Conservation (phyloP, 1,284 basidiomycete genomes). For the Rhodofomes roseus region DNA sequence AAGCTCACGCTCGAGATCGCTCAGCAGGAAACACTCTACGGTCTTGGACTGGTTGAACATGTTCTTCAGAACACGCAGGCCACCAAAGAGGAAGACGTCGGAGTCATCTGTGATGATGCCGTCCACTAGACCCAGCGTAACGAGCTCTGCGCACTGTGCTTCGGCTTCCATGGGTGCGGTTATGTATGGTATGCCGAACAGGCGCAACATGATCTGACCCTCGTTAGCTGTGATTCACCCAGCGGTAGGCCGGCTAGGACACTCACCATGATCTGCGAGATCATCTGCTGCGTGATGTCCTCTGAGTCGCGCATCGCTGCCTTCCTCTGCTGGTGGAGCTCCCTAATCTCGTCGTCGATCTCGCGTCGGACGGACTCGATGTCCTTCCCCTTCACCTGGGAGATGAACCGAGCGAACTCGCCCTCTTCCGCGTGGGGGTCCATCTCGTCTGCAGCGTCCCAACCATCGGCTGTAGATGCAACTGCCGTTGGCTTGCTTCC, state of each 20-base stretch:
- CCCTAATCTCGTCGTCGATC: constrained; percentile 89
- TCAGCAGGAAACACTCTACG: constrained; percentile 89
- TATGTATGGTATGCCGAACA: constrained; percentile 97
- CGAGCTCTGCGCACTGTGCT: constrained; percentile 95
- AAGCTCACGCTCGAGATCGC: constrained; percentile 87
- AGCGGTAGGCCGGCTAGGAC: not conserved
- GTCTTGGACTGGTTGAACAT: constrained; percentile 99
- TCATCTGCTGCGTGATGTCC: constrained; percentile 93
- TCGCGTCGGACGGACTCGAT: constrained; percentile 80
- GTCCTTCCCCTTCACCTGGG: constrained; percentile 83
- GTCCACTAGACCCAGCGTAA: constrained; percentile 84
- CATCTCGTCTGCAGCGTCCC: constrained; percentile 80
- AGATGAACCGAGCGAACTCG: constrained; percentile 89
- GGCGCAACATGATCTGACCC: constrained; percentile 75
- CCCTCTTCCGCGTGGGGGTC: constrained; percentile 81
- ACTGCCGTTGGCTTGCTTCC: constrained; percentile 9
- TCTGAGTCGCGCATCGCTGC: constrained; percentile 91
- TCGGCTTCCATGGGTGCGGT: constrained; percentile 99
- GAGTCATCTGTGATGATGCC: constrained; percentile 99
- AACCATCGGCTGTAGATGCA: constrained; percentile 26
- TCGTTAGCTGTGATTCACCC: not conserved
- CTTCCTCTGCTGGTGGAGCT: constrained; percentile 81
- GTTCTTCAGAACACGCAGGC: constrained; percentile 92
- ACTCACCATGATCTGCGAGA: constrained; percentile 88
- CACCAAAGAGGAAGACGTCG: constrained; percentile 98